Percentiles rank a stretch among this genome's conserved stretches.
These are phyloP conservation scores for Kodamaea kakaduensis DNA, from an alignment of 805 yeast species.

Conservation along the genomic window DNA sequence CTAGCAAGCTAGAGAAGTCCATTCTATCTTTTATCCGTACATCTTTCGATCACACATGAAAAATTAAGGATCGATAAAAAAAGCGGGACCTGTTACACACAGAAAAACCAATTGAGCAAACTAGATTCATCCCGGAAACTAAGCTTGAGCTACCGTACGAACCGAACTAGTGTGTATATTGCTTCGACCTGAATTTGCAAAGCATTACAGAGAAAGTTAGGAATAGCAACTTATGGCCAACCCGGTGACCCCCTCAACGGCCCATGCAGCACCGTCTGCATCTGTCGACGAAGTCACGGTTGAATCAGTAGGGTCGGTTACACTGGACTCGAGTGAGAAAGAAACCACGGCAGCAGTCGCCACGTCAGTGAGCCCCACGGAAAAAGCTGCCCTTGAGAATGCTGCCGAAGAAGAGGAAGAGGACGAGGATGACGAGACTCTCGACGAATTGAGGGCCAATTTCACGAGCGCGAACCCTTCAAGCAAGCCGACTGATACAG, in stretches of 20 bases:
- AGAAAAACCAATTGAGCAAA: too few relatives aligned
- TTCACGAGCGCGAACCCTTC: slow-evolving; percentile 9
- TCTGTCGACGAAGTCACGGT: slow-evolving; percentile 8
- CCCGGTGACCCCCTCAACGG: slow-evolving; percentile 8
- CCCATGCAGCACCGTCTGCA: slow-evolving; percentile 3
- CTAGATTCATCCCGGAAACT: too few relatives aligned
- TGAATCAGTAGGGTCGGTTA: slow-evolving; percentile 1
- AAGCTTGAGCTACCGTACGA: too few relatives aligned
- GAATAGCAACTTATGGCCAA: slow-evolving; percentile 8
- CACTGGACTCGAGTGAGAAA: too few relatives aligned
- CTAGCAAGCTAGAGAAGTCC: slow-evolving; percentile 47
- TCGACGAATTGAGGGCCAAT: slow-evolving; percentile 12
- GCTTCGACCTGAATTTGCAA: too few relatives aligned
- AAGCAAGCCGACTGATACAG: neutral
- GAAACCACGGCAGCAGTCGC: slow-evolving; percentile 1
- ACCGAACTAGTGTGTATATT: too few relatives aligned
- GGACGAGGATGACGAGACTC: slow-evolving; percentile 7
- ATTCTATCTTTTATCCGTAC: slow-evolving; percentile 19
- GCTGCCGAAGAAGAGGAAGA: slow-evolving; percentile 10
- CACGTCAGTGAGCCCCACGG: slow-evolving; percentile 1
- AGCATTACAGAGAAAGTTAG: too few relatives aligned
- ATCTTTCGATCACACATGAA: neutral
- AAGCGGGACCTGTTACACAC: slow-evolving; percentile 1
- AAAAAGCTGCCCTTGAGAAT: slow-evolving; percentile 2
- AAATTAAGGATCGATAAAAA: slow-evolving; percentile 1